A percentile compares a stretch with the other conserved stretches of the same genome.
Evolutionary conservation across 2,329 filamentous ascomycete genomes (phyloP).

Genomic region (Xylariaceae sp.): DNA sequence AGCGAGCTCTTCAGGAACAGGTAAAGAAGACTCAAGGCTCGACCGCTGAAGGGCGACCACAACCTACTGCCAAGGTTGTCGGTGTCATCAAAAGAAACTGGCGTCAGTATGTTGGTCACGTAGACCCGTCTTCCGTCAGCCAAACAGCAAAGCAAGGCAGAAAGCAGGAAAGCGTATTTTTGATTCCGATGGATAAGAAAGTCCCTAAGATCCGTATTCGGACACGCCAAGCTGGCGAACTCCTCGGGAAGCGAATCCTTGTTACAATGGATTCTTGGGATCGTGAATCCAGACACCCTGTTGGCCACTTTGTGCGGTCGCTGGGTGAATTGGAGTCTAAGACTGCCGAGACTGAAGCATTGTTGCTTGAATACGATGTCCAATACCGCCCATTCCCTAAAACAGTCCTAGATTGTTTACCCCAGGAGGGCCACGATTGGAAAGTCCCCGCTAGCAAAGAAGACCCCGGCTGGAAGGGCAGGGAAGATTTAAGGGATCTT

Average conservation of each 20-base stretch:
- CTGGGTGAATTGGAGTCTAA: constrained; percentile 93
- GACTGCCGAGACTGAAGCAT: constrained; percentile 92
- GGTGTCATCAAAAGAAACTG: constrained; percentile 94
- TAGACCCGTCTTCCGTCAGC: constrained; percentile 81
- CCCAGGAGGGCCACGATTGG: constrained; percentile 89
- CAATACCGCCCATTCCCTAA: constrained; percentile 97
- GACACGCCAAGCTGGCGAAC: constrained; percentile 82
- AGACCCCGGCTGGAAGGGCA: constrained; percentile 80
- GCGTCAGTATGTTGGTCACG: constrained; percentile 95
- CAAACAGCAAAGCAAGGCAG: constrained; percentile 70
- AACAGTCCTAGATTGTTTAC: constrained; percentile 88
- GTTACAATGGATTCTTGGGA: constrained; percentile 97
- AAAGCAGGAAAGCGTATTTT: constrained; percentile 86
- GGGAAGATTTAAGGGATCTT: constrained; percentile 77
- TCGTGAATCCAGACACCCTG: constrained; percentile 83
- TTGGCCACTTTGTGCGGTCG: constrained; percentile 89
- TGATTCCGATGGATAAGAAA: constrained; percentile 96
- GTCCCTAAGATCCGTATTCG: constrained; percentile 93
- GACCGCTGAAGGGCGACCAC: constrained; percentile 68
- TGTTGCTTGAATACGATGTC: constrained; percentile 92
- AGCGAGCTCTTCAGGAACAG: constrained; percentile 82
- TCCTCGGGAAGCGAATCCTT: constrained; percentile 85
- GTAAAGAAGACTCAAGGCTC: constrained; percentile 80
- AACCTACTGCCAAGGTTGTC: constrained; percentile 88
- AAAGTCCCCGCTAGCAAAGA: constrained; percentile 75